These are phyloP conservation scores for Volutella citrinella DNA, from an alignment of 2,329 filamentous ascomycete species.

Conservation along the genomic window DNA sequence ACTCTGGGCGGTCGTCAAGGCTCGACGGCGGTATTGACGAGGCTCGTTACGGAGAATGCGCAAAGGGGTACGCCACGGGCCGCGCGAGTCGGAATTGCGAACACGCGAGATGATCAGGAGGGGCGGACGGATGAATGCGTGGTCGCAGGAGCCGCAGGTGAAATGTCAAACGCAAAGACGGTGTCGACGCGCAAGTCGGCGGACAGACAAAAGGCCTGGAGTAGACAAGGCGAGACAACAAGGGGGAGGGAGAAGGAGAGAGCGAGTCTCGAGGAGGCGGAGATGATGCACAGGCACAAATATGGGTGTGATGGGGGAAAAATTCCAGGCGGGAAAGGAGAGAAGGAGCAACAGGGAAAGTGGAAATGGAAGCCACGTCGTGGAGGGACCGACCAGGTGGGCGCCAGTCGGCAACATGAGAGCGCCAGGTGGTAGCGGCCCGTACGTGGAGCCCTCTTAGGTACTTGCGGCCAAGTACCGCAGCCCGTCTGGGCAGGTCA, in stretches of 20 bases:
- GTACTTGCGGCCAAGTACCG: slow-evolving; percentile 12
- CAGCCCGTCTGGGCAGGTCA: neutral
- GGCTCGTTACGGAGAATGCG: slow-evolving; percentile 19
- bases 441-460: slow-evolving; percentile 9
- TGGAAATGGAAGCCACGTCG: slow-evolving; percentile 25
- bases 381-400: slow-evolving; percentile 19
- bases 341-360: slow-evolving; percentile 21
- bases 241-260: slow-evolving; percentile 12
- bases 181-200: slow-evolving; percentile 21
- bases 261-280: slow-evolving; percentile 14
- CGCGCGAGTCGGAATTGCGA: slow-evolving; percentile 22
- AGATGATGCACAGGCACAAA: slow-evolving; percentile 22
- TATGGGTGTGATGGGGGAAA: slow-evolving; percentile 24
- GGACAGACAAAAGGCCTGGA: slow-evolving; percentile 19
- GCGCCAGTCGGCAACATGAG: slow-evolving; percentile 16
- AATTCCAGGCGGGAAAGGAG: slow-evolving; percentile 27
- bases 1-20: slow-evolving; percentile 11
- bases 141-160: slow-evolving; percentile 15
- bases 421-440: slow-evolving; percentile 8
- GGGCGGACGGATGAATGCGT: slow-evolving; percentile 21
- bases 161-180: slow-evolving; percentile 15
- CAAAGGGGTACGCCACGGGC: slow-evolving; percentile 18
- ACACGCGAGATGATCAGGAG: slow-evolving; percentile 24
- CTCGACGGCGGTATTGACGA: slow-evolving; percentile 5
- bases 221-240: slow-evolving; percentile 11